Conservation (phyloP, 169 alveolate species). For the Cardiosporidium cionae region DNA sequence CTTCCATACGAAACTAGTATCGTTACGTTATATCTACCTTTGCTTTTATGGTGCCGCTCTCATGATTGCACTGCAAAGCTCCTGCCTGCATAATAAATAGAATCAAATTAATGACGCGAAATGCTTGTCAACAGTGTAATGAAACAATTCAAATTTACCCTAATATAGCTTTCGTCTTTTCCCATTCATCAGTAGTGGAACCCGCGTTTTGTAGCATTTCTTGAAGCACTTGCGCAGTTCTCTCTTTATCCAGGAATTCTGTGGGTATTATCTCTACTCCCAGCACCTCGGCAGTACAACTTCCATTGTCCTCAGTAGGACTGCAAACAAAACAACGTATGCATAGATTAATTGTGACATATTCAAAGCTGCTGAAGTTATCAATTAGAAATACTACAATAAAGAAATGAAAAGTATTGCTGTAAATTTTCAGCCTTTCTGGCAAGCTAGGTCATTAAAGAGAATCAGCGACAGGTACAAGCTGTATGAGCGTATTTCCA, state of each 20-base stretch:
- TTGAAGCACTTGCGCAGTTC: conserved; percentile 29
- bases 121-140: neutral
- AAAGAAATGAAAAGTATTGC: neutral
- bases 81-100: neutral
- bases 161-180: conserved; percentile 17
- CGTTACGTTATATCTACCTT: too few species aligned
- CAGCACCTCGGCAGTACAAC: conserved; percentile 46
- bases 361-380: neutral
- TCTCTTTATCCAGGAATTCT: conserved; percentile 43
- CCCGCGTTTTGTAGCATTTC: conserved; percentile 39
- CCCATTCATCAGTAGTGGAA: conserved; percentile 34
- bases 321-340: neutral
- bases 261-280: conserved; percentile 49
- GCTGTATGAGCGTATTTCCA: neutral
- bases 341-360: neutral
- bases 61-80: neutral
- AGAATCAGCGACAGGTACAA: neutral
- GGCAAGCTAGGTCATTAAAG: neutral
- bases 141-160: conserved; percentile 13
- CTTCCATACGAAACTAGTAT: too few species aligned
- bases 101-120: neutral
- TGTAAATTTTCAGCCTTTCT: neutral
- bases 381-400: neutral
- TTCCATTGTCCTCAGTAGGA: conserved; percentile 43
- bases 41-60: neutral